These are phyloP conservation scores for Stephanodiscus minutulus DNA, from an alignment of 108 stramenopile species.

Conservation along the genomic window DNA sequence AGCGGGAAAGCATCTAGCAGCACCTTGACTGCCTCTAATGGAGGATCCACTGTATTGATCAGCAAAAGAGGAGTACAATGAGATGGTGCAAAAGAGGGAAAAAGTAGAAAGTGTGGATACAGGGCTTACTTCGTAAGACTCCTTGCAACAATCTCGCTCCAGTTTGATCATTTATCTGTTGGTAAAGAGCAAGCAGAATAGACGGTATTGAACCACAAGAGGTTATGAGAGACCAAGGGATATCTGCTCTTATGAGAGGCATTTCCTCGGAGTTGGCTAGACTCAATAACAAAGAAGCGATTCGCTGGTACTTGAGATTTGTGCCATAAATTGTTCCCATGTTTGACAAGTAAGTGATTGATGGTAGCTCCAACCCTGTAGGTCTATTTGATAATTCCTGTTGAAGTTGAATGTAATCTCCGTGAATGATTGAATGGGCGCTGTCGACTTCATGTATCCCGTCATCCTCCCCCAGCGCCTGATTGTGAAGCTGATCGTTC, in stretches of 20 bases:
- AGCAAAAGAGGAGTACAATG: not conserved
- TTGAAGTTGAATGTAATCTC: not conserved
- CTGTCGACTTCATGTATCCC: not conserved
- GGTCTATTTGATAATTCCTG: not conserved
- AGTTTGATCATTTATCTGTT: constrained; percentile 12
- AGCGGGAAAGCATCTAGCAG: constrained; percentile 42
- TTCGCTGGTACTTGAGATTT: constrained; percentile 11
- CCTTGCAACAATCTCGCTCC: constrained; percentile 40
- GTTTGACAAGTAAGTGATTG: constrained; percentile 39
- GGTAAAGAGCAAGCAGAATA: constrained; percentile 23
- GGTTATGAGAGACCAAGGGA: constrained; percentile 37
- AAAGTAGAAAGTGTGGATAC: not conserved
- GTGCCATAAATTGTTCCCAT: constrained; percentile 18
- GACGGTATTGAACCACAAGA: constrained; percentile 26
- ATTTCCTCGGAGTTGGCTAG: constrained; percentile 41
- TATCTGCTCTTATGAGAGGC: constrained; percentile 45
- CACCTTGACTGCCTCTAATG: constrained; percentile 34
- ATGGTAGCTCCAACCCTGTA: not conserved
- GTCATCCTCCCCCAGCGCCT: not conserved
- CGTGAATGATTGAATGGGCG: not conserved
- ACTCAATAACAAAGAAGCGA: constrained; percentile 24
- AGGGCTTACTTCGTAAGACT: constrained; percentile 25
- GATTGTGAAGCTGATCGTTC: not conserved
- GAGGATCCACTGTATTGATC: constrained; percentile 34
- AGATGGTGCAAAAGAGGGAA: not conserved